A percentile compares a stretch with the other conserved stretches of the same genome.
Evolutionary conservation across 495 filamentous ascomycete species (phyloP).

Genomic region (Penicillium silybi): DNA sequence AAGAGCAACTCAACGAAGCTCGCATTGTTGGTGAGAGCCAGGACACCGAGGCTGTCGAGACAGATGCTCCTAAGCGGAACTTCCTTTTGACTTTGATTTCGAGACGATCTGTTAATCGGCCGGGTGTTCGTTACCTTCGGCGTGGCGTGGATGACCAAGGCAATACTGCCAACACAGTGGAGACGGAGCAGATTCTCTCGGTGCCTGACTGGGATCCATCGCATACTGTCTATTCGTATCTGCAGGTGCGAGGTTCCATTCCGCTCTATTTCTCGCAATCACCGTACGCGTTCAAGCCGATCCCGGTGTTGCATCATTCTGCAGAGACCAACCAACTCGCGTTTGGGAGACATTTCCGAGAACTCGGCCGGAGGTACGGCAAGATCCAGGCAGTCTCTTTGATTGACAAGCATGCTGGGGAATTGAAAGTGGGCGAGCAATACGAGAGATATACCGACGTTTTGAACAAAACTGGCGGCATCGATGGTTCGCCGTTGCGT

Average conservation of each 20-base stretch:
- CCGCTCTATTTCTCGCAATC: constrained; percentile 91
- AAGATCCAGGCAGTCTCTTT: constrained; percentile 73
- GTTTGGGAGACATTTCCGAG: constrained; percentile 73
- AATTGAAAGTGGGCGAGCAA: constrained; percentile 69
- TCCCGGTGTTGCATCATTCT: constrained; percentile 76
- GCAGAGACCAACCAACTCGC: constrained; percentile 70
- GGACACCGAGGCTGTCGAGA: constrained; percentile 22
- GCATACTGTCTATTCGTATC: constrained; percentile 70
- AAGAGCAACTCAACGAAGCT: constrained; percentile 26
- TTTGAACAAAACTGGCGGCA: constrained; percentile 59
- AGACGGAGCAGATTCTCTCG: constrained; percentile 90
- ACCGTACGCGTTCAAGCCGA: constrained; percentile 86
- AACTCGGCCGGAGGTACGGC: constrained; percentile 64
- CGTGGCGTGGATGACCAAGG: constrained; percentile 87
- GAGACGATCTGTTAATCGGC: constrained; percentile 73
- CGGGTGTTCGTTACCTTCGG: constrained; percentile 87
- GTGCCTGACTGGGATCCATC: constrained; percentile 55
- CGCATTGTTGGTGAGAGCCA: constrained; percentile 32
- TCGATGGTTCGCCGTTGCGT: constrained; percentile 50
- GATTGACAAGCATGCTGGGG: constrained; percentile 80
- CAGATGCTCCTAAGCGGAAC: constrained; percentile 29
- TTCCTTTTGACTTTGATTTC: constrained; percentile 86
- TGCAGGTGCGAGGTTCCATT: constrained; percentile 83
- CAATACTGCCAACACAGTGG: constrained; percentile 82
- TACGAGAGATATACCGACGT: constrained; percentile 62